Evolutionary conservation across 179 eudicot genomes (phyloP).

Genomic region (Pouteria campechiana): DNA sequence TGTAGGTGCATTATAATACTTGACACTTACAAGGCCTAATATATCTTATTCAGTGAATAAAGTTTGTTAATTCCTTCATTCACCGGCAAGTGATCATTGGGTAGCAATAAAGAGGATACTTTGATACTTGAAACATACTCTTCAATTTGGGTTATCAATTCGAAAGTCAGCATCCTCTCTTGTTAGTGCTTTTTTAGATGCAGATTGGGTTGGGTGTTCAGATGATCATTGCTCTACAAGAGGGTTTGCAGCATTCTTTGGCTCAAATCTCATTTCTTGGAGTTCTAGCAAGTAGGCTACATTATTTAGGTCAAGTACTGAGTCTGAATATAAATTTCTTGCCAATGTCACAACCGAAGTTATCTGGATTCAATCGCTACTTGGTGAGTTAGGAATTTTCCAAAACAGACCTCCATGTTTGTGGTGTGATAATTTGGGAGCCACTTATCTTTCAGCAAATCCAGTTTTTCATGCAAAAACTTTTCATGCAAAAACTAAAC

Average conservation of each 20-base stretch:
- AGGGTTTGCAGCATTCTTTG: not conserved
- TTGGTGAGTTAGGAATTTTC: not conserved
- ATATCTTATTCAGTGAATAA: conserved; percentile 6
- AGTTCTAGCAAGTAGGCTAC: not conserved
- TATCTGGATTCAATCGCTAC: not conserved
- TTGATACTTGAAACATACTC: not conserved
- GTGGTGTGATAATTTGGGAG: conserved; percentile 1
- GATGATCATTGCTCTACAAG: not conserved
- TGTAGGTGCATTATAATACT: conserved; percentile 6
- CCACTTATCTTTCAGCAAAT: not conserved
- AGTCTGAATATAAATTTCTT: not conserved
- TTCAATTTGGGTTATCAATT: not conserved
- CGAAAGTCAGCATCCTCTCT: not conserved
- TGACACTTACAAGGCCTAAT: conserved; percentile 5
- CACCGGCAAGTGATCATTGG: not conserved
- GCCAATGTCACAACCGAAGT: not conserved
- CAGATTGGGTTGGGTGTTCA: not conserved
- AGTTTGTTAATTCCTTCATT: conserved; percentile 5
- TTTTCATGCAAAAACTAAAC: not conserved
- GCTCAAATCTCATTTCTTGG: not conserved
- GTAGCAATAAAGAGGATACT: conserved; percentile 6
- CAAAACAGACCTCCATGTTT: not conserved
- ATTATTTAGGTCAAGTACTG: not conserved
- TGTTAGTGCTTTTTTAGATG: not conserved
- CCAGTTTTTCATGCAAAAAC: not conserved